These are phyloP conservation scores for Circinella minor DNA, from an alignment of 371 early-diverging fungal genomes.

Conservation along the genomic window DNA sequence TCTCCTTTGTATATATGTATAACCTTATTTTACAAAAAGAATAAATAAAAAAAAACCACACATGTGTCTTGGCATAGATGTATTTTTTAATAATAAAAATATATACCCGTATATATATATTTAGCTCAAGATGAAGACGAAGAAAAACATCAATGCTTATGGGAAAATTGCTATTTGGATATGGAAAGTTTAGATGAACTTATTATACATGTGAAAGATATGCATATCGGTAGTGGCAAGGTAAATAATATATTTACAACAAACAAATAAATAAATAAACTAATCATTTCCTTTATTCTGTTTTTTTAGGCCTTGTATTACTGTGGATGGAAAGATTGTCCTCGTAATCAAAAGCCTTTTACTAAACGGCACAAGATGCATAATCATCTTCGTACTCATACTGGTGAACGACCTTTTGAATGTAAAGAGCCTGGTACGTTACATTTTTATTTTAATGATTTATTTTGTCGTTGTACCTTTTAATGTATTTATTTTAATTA, in stretches of 20 bases:
- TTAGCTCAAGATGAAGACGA: conserved; percentile 18
- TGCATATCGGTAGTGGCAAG: conserved; percentile 37
- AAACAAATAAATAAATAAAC: background rate
- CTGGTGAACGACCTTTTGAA: conserved; percentile 79
- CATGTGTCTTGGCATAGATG: background rate
- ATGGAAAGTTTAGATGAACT: conserved; percentile 21
- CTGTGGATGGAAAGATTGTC: conserved; percentile 85
- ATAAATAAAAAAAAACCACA: no score
- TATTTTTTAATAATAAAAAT: background rate
- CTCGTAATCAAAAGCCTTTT: conserved; percentile 77
- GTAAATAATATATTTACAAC: conserved; percentile 13
- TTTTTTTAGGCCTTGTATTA: conserved; percentile 61
- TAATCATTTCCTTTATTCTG: background rate
- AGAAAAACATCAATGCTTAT: conserved; percentile 22
- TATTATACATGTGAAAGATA: conserved; percentile 28
- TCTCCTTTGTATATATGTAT: background rate
- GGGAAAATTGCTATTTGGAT: conserved; percentile 22
- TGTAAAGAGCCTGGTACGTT: conserved; percentile 34
- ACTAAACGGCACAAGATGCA: conserved; percentile 89
- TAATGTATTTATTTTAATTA: no score
- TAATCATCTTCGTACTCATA: conserved; percentile 89
- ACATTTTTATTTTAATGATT: background rate
- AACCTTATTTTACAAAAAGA: background rate
- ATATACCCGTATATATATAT: background rate
- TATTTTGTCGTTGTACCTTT: background rate